These are phyloP conservation scores for Gonium pectorale DNA, from an alignment of 139 green algal genomes.

Conservation along the genomic window DNA sequence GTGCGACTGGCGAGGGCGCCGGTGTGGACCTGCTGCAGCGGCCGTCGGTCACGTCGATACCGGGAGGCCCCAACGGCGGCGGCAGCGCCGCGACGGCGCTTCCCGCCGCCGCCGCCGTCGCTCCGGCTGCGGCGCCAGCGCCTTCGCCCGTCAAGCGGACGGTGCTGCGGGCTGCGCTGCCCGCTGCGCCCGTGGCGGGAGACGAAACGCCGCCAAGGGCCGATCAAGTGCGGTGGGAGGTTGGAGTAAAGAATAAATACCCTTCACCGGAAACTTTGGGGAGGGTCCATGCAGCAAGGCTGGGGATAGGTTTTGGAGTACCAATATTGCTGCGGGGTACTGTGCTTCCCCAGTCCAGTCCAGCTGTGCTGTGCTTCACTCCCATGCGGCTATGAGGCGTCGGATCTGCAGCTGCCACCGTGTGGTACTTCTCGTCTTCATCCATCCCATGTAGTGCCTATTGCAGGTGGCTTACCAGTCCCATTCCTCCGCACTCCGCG, in stretches of 20 bases:
- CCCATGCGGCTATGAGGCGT: too few species aligned
- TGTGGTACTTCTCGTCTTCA: too few species aligned
- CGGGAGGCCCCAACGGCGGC: background rate
- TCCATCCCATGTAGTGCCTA: too few species aligned
- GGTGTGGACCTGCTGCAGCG: background rate
- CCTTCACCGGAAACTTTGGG: too few species aligned
- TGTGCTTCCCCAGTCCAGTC: too few species aligned
- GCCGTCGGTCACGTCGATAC: background rate
- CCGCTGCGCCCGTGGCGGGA: background rate
- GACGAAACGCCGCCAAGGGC: background rate
- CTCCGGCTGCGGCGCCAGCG: background rate
- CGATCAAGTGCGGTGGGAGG: background rate
- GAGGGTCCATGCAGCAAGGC: too few species aligned
- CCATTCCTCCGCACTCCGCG: background rate
- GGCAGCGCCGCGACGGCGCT: background rate
- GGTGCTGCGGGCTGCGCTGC: constrained; percentile 42
- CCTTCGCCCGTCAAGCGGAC: background rate
- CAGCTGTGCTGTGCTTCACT: too few species aligned
- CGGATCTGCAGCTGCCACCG: too few species aligned
- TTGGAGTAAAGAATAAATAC: too few species aligned
- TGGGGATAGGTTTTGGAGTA: too few species aligned
- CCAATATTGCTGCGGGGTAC: too few species aligned
- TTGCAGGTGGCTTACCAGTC: background rate
- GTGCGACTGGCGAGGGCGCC: background rate
- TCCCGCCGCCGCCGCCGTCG: background rate